Conservation (phyloP, 352 stramenopile genomes). For the Pythium angustatum region DNA sequence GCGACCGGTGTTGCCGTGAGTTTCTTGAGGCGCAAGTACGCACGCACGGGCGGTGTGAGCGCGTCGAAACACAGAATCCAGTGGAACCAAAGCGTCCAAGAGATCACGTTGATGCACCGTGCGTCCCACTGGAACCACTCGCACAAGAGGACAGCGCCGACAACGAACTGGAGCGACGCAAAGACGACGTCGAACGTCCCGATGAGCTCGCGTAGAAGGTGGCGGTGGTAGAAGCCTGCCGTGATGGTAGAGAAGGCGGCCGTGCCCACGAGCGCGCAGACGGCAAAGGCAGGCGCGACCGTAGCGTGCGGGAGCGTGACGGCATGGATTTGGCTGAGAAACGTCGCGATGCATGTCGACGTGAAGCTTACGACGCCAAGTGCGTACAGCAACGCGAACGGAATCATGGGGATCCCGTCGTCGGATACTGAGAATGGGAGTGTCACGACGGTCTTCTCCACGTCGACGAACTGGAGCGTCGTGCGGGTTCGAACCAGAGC, state of each 20-base stretch:
- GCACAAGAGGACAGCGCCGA: constrained; percentile 26
- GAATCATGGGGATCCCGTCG: neutral
- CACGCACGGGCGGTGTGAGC: constrained; percentile 36
- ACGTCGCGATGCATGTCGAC: constrained; percentile 5
- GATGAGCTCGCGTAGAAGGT: constrained; percentile 25
- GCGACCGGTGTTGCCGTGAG: constrained; percentile 20
- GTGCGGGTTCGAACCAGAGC: constrained; percentile 25
- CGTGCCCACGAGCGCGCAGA: constrained; percentile 20
- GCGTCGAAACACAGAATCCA: constrained; percentile 49
- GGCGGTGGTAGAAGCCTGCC: constrained; percentile 25
- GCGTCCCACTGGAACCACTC: constrained; percentile 39
- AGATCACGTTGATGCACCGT: constrained; percentile 34
- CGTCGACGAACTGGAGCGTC: constrained; percentile 19
- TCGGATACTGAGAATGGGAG: constrained; percentile 1
- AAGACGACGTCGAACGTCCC: constrained; percentile 33
- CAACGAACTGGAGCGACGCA: constrained; percentile 28
- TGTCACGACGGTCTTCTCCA: constrained; percentile 11
- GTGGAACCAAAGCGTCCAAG: constrained; percentile 56
- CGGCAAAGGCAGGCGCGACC: neutral
- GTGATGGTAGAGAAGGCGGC: constrained; percentile 17
- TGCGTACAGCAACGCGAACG: constrained; percentile 18
- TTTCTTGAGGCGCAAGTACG: constrained; percentile 30
- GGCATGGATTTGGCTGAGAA: constrained; percentile 21
- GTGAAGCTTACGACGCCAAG: constrained; percentile 24
- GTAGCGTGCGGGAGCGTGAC: neutral